Evolutionary conservation across 163 green algal species (phyloP).

Genomic region (Chlamydomonas reinhardtii): DNA sequence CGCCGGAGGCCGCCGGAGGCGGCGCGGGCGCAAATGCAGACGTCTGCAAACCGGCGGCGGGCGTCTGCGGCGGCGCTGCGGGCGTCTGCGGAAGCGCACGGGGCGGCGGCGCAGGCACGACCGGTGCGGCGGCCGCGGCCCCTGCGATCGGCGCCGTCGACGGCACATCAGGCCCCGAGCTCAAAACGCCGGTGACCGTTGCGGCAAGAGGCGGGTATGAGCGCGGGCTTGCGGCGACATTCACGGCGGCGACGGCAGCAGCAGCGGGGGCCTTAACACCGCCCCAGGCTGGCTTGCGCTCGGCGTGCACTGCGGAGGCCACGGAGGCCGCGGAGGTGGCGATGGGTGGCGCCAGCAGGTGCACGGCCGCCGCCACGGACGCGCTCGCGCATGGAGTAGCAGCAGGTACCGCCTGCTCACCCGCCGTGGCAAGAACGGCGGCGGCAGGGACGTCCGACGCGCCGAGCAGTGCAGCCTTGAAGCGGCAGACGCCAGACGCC

Average conservation of each 20-base stretch:
- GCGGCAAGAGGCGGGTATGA: constrained; percentile 16
- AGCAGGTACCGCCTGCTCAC: background rate
- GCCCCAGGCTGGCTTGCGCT: constrained; percentile 43
- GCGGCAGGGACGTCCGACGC: background rate
- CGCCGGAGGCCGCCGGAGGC: background rate
- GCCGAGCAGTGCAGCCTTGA: constrained; percentile 30
- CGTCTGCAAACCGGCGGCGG: background rate
- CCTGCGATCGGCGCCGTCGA: background rate
- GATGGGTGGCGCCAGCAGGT: background rate
- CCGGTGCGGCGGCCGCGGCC: background rate
- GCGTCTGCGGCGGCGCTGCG: too few relatives aligned
- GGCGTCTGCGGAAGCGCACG: background rate
- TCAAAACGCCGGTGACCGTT: background rate
- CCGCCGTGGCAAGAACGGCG: background rate
- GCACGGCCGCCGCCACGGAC: background rate
- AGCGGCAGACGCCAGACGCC: background rate
- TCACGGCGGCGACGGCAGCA: background rate
- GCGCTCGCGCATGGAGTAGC: too few relatives aligned
- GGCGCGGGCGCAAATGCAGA: background rate
- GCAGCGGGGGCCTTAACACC: constrained; percentile 1
- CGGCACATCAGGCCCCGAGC: background rate
- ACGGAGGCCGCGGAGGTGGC: background rate
- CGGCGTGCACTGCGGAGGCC: background rate
- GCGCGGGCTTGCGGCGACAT: background rate
- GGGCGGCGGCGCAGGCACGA: too few relatives aligned